Evolutionary conservation across 164 flowering plant species (phyloP), one percentile per base, ranked within the genome.

Genomic region (Magnolia sinica): DNA sequence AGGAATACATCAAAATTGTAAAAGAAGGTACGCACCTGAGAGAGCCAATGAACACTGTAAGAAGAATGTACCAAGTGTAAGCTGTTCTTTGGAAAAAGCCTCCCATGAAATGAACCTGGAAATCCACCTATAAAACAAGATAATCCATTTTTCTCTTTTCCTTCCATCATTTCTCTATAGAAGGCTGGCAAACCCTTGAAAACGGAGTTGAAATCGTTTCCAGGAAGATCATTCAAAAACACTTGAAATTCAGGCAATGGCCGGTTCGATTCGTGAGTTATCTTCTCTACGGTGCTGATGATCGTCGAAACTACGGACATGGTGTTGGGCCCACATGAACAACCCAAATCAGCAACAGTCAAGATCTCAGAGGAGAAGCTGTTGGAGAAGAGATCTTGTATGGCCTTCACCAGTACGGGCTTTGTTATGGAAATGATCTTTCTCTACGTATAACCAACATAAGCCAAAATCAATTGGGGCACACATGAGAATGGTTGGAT

Each of bases 291-390:
- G 6, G 86, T 84, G 4, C 81, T 76, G 55, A 92, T 75, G 8
- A 91, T 80, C 2, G 87, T 88, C 77, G 66, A 80, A 67, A 89
- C 83, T 27, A 81, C 82, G 2, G 90, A 85, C 10, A 95, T 73
- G 6, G 98, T 84, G 82, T 91, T 95, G 23, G 90, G 91, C 50
- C 98, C 98, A 0, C 95, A 90, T 1, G 96, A 90, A 66, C 98
- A 92, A 9, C 98, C 98, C 80, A 95, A 71, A 76, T 95, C 98
- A 31, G 94, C 96, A 50, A 91, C 84, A 81, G 86, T 81, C 27
- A 95, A 20, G 84, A 83, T 89, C 22, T 83, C 76, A 8, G 91
- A 86, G 27, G 80, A 71, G 10, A 78, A 37, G 50, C n/a, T 76
- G 23, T 70, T 72, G 1, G 50, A 64, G 74, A 82, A 88, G 20